Base-by-base conservation (phyloP, 2,329 filamentous ascomycete species). In the Fusarium denticulatum region DNA sequence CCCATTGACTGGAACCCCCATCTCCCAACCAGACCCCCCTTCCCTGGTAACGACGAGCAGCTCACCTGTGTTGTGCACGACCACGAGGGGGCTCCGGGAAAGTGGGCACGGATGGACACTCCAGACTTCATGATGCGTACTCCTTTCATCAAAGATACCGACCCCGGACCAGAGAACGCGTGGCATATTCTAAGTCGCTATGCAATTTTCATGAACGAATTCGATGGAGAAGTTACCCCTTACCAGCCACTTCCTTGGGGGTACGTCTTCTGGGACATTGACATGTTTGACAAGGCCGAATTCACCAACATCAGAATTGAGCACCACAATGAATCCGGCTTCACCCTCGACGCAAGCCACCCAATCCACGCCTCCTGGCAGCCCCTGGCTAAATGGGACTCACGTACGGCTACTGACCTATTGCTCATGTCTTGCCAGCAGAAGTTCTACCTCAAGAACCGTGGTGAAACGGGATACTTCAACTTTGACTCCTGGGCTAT, bases 221-320 rank as follows among this genome's bases (percentile, higher is more conserved):
- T 6, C 16, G 5, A 32, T 11, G 32, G 22, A 9, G 15, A 24
- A 4, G 20, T 30, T 11, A 7, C 22, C 28, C 32, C 39, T 15
- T 26, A 36, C 22, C 34, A 39, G 5, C 16, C 16, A 15, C 26
- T 42, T 2, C 28, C 53, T 3, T 67, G 71, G 52, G 70, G 46
- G 4, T 73, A 71, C 5, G 47, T 63, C 22, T 71, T 73, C 28
- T 73, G 65, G 65, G 65, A 71, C 8, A n/a, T 62, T 13, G 22
- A 37, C 2, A 73, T 71, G 70, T 58, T 73, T 4, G 24, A 70
- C 11, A 28, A 39, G 3, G 39, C 57, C 2, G 37, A 34, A 8
- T 32, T 70, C 6, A 36, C 24, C 7, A 36, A 56, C 4, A 53
- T 71, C n/a, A 28, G 30, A 15, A 16, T 15, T 7, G 36, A 55